A percentile compares a stretch with the other conserved stretches of the same genome.
These are phyloP conservation scores for Alternaria gaisen DNA, from an alignment of 2,329 filamentous ascomycete genomes.

Conservation along the genomic window DNA sequence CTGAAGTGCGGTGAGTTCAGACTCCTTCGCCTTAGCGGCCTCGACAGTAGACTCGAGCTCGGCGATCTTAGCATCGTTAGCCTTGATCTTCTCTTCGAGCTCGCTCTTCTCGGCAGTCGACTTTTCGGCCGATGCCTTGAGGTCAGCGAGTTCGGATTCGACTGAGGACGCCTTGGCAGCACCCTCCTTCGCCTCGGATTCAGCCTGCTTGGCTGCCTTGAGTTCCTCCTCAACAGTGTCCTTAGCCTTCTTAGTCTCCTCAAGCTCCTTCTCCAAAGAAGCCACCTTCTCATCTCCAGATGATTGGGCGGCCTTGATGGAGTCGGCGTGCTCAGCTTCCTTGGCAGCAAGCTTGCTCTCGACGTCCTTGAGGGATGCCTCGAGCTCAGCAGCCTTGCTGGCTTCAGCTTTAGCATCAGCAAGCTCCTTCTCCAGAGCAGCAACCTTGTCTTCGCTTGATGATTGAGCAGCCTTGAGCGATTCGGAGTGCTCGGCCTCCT, in stretches of 20 bases:
- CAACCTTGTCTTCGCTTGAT: slow-evolving; percentile 20
- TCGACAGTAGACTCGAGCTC: slow-evolving; percentile 31
- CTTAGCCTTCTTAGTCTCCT: slow-evolving; percentile 29
- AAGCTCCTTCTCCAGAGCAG: slow-evolving; percentile 28
- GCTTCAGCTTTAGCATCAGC: slow-evolving; percentile 33
- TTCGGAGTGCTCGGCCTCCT: slow-evolving; percentile 24
- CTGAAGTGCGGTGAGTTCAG: slow-evolving; percentile 28
- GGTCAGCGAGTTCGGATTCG: slow-evolving; percentile 31
- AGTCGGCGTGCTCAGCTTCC: slow-evolving; percentile 35
- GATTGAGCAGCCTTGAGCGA: slow-evolving; percentile 26
- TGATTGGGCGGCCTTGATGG: slow-evolving; percentile 30
- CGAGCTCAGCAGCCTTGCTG: slow-evolving; percentile 38
- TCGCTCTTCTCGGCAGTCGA: slow-evolving; percentile 30
- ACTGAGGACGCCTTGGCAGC: slow-evolving; percentile 24
- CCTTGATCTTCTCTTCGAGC: slow-evolving; percentile 37
- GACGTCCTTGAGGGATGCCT: slow-evolving; percentile 30
- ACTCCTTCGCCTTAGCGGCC: slow-evolving; percentile 26
- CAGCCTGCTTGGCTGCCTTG: slow-evolving; percentile 26
- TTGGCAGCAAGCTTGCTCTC: slow-evolving; percentile 31
- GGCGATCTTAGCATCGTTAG: slow-evolving; percentile 33
- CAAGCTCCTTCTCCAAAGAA: slow-evolving; percentile 39
- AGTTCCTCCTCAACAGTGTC: slow-evolving; percentile 34
- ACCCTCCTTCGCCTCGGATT: slow-evolving; percentile 28
- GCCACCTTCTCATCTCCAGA: slow-evolving; percentile 35
- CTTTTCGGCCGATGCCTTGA: slow-evolving; percentile 37